Base-by-base conservation (phyloP, 345 rosid genomes). In the Eucalyptus camaldulensis region DNA sequence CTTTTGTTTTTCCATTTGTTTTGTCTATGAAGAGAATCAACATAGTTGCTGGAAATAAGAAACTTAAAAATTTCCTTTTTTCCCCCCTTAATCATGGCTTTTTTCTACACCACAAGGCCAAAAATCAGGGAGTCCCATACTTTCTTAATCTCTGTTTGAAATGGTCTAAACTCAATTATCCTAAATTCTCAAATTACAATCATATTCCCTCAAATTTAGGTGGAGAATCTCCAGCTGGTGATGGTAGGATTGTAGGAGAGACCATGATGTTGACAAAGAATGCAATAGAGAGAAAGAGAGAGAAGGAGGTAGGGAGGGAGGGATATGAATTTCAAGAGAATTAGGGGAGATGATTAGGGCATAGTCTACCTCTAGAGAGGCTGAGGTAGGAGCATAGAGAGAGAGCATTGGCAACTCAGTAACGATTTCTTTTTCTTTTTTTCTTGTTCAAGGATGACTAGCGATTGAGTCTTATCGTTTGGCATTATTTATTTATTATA, bases 321-420 rank as follows among this genome's bases (percentile, higher is more conserved):
- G 15, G 37, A 65, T 29, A 15, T 7, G 72, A 29, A 65, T 29
- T n/a, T 7, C 72, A 65, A 65, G 72, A 29, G 72, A 65, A 65
- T 13, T 65, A 29, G 19, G 72, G 33, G 72, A 65, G 33, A 65
- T 65, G 37, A 65, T 65, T 65, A 29, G 37, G 16, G 72, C 5
- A 29, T 8, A 29, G 72, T 29, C 10, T 1, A 0, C 72, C 72
- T 65, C 2, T 13, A 5, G 31, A 29, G 19, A 65, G 72, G 33
- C 0, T 6, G 5, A n/a, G 19, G 10, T 14, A 13, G 0, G 72
- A 62, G 33, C 8, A 0, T 25, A 60, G 31, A 60, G 69, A 60
- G 25, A 22, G 10, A 24, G 69, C 58, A 53, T 19, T 8, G 25
- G 58, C 2, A 0, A 53, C 58, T 53, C 10, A 8, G 2, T 8